Evolutionary conservation across 2,329 filamentous ascomycete genomes (phyloP).

Genomic region (Setomelanomma holmii): DNA sequence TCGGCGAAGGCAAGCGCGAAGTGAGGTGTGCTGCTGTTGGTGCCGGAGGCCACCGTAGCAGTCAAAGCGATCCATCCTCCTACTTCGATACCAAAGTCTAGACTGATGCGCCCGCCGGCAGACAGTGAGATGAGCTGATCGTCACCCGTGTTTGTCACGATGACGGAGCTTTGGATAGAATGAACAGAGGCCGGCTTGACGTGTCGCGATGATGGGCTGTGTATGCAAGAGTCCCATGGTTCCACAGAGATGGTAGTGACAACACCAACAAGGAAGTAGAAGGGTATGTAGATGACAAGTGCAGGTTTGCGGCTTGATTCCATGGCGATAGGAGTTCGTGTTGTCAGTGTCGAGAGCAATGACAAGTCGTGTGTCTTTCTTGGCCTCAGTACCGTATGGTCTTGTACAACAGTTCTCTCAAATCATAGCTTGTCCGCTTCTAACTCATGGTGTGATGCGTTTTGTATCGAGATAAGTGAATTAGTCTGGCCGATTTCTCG

Average conservation of each 20-base stretch:
- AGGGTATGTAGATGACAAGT: not conserved
- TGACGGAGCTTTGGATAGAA: conserved; percentile 9
- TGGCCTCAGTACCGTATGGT: no score
- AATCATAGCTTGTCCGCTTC: no score
- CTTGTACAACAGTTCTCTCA: no score
- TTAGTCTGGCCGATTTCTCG: no score
- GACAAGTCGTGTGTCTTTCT: no score
- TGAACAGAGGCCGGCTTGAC: conserved; percentile 13
- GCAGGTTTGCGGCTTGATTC: not conserved
- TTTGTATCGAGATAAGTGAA: no score
- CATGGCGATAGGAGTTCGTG: not conserved
- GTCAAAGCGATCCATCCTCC: conserved; percentile 20
- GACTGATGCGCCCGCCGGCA: conserved; percentile 9
- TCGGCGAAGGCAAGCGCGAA: conserved; percentile 21
- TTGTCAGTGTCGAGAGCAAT: no score
- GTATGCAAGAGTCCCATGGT: conserved; percentile 16
- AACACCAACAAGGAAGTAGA: not conserved
- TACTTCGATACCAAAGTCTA: conserved; percentile 21
- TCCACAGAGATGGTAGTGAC: not conserved
- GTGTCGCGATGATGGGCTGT: conserved; percentile 14
- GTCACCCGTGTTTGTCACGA: conserved; percentile 17
- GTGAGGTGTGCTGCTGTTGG: conserved; percentile 9
- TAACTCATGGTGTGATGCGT: no score
- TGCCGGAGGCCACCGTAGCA: not conserved
- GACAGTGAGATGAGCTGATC: conserved; percentile 1